Conservation (phyloP, 192 early-diverging fungal genomes). For the Gonapodya prolifera region DNA sequence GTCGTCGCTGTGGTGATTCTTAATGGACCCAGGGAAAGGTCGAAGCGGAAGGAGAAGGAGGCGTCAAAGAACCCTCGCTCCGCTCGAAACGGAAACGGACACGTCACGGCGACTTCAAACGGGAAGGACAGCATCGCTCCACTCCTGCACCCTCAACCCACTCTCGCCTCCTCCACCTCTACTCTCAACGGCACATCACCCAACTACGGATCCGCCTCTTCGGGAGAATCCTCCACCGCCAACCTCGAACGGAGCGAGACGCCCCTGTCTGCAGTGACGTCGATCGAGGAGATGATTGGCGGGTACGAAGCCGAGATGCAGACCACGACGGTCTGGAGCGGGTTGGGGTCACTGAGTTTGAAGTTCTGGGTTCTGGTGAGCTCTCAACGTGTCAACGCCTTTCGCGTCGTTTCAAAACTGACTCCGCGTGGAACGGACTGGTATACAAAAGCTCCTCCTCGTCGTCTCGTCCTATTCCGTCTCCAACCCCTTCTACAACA, state of each 20-base stretch:
- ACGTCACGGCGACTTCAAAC: background rate
- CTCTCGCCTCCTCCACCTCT: background rate
- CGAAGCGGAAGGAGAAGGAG: background rate
- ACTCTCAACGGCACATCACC: background rate
- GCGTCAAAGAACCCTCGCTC: background rate
- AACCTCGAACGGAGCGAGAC: no score
- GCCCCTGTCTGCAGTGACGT: background rate
- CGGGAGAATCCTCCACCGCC: background rate
- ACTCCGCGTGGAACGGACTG: background rate
- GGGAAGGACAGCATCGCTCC: background rate
- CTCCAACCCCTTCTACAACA: slow-evolving; percentile 45
- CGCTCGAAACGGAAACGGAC: background rate
- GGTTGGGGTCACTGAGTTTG: background rate
- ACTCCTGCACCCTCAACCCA: background rate
- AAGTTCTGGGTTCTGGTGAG: background rate
- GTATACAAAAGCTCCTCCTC: background rate
- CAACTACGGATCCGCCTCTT: background rate
- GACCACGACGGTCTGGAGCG: background rate
- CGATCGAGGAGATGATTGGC: background rate
- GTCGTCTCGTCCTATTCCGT: background rate
- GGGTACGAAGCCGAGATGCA: background rate
- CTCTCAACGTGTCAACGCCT: background rate
- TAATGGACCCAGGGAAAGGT: background rate
- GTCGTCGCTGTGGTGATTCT: slow-evolving; percentile 5
- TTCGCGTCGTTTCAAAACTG: background rate